These are phyloP conservation scores for Plasmodium sp. DNA, from an alignment of 169 alveolate genomes.

Conservation along the genomic window DNA sequence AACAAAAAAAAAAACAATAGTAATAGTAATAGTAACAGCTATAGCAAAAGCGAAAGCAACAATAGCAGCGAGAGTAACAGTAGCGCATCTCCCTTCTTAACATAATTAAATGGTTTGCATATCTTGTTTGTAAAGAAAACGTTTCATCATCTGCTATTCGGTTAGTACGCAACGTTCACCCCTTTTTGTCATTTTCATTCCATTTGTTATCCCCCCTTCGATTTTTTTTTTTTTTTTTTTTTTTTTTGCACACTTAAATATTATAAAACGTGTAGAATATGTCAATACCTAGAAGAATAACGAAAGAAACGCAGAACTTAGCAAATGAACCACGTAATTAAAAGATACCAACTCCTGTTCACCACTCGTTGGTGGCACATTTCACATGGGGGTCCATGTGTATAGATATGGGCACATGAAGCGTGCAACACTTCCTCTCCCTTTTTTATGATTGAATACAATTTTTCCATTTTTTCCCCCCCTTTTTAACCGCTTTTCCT, in stretches of 20 bases:
- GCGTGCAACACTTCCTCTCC: not conserved
- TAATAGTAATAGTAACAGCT: not conserved
- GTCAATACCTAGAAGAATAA: slow-evolving; percentile 88
- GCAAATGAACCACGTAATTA: slow-evolving; percentile 89
- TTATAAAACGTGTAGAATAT: slow-evolving; percentile 30
- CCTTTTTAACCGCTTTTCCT: not conserved
- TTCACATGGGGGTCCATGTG: not conserved
- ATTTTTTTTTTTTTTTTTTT: not conserved
- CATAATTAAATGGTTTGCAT: not conserved
- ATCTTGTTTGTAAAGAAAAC: not conserved
- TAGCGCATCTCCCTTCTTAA: not conserved
- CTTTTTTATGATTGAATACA: not conserved
- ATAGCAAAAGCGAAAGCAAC: not conserved
- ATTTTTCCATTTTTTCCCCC: not conserved
- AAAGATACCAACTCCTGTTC: not conserved
- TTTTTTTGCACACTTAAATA: not conserved
- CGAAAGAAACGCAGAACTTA: slow-evolving; percentile 88
- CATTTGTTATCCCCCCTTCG: not conserved
- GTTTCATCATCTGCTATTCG: not conserved
- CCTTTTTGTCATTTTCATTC: not conserved
- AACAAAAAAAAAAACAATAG: not conserved
- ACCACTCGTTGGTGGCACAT: not conserved
- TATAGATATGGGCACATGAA: not conserved
- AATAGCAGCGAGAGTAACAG: not conserved
- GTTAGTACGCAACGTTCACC: not conserved